phyloP scores from a whole-genome alignment of 345 rosid genomes.

The Salix exigua region DNA sequence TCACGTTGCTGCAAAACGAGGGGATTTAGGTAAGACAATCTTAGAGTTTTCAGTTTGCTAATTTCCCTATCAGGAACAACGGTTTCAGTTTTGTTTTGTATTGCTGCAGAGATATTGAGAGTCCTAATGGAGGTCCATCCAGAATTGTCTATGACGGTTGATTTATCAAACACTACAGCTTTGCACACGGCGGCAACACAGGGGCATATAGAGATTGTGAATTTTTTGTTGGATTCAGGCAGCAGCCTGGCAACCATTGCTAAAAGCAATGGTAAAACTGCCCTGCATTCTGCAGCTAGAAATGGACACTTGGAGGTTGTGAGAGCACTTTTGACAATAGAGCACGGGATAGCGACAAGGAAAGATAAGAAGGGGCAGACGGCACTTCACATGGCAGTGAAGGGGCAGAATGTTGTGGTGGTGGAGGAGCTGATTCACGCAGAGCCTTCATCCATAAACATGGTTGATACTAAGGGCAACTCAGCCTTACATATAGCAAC shows the following conservation, averaged over 20 bases:
- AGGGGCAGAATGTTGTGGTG: slow-evolving; percentile 66
- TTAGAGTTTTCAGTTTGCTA: no score
- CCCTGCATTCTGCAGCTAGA: slow-evolving; percentile 86
- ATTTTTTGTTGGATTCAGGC: slow-evolving; percentile 63
- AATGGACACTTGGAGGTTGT: slow-evolving; percentile 80
- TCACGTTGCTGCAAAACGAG: slow-evolving; percentile 95
- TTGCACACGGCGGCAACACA: slow-evolving; percentile 86
- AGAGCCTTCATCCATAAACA: slow-evolving; percentile 52
- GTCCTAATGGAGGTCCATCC: slow-evolving; percentile 70
- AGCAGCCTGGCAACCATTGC: slow-evolving; percentile 81
- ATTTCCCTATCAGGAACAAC: neutral
- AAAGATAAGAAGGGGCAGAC: slow-evolving; percentile 92
- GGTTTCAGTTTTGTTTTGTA: neutral
- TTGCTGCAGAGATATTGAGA: slow-evolving; percentile 56
- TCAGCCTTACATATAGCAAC: slow-evolving; percentile 73
- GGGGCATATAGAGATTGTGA: slow-evolving; percentile 77
- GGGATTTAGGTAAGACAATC: slow-evolving; percentile 57
- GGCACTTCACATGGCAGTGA: slow-evolving; percentile 92
- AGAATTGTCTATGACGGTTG: slow-evolving; percentile 89
- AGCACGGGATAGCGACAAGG: slow-evolving; percentile 54
- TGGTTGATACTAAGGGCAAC: slow-evolving; percentile 76
- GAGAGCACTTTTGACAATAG: slow-evolving; percentile 52
- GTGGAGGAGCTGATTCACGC: slow-evolving; percentile 64
- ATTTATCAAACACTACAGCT: slow-evolving; percentile 78
- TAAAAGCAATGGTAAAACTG: slow-evolving; percentile 87